Evolutionary conservation across 192 early-diverging fungal genomes (phyloP).

Genomic region (Umbelopsis sp.): DNA sequence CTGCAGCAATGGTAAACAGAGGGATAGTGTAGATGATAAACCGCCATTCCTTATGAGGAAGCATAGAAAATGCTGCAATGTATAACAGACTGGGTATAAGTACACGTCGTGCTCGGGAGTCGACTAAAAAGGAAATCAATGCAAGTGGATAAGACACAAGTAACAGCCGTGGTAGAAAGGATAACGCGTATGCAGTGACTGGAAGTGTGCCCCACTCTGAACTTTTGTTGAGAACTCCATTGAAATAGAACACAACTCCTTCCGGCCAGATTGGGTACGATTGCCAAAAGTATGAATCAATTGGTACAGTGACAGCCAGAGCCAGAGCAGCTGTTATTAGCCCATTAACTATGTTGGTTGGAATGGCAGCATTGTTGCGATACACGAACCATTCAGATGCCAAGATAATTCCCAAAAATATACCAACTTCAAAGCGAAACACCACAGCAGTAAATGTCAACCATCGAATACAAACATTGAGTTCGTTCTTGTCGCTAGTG

Average conservation of each 20-base stretch:
- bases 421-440: slow-evolving; percentile 58
- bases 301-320: slow-evolving; percentile 46
- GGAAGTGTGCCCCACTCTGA: slow-evolving; percentile 76
- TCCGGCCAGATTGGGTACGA: slow-evolving; percentile 70
- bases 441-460: slow-evolving; percentile 47
- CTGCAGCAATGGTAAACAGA: slow-evolving; percentile 75
- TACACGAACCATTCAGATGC: slow-evolving; percentile 38
- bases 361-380: slow-evolving; percentile 27
- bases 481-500: slow-evolving; percentile 1
- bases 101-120: slow-evolving; percentile 53
- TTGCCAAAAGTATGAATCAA: slow-evolving; percentile 86
- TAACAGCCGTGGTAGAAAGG: slow-evolving; percentile 76
- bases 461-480: slow-evolving; percentile 40
- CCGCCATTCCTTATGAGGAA: slow-evolving; percentile 95
- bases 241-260: slow-evolving; percentile 73
- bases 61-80: slow-evolving; percentile 69
- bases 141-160: slow-evolving; percentile 72
- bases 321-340: slow-evolving; percentile 31
- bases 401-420: slow-evolving; percentile 46
- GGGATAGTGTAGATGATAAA: slow-evolving; percentile 90
- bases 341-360: slow-evolving; percentile 26
- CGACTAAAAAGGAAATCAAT: slow-evolving; percentile 45
- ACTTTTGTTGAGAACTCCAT: slow-evolving; percentile 66
- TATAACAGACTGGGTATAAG: slow-evolving; percentile 60
- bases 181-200: slow-evolving; percentile 69